Conservation (phyloP, 2,329 filamentous ascomycete genomes). For the Tympanopsis confertula region DNA sequence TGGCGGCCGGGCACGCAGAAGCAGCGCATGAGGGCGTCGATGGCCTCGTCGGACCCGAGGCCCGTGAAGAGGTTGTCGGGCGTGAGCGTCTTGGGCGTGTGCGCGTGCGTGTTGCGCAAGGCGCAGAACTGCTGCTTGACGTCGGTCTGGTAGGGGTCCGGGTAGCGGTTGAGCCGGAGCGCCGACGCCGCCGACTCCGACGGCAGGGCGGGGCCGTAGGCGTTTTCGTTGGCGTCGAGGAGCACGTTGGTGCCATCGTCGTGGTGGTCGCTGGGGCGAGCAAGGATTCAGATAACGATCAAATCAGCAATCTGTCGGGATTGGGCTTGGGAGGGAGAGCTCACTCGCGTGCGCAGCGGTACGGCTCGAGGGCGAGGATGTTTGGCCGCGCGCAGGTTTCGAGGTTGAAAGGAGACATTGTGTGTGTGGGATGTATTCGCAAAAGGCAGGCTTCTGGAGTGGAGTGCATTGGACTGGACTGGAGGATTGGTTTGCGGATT, state of each 20-base stretch:
- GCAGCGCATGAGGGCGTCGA: slow-evolving; percentile 83
- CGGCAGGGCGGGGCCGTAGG: slow-evolving; percentile 71
- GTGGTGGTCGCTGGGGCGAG: slow-evolving; percentile 79
- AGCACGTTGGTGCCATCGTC: slow-evolving; percentile 93
- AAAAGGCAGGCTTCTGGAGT: no score
- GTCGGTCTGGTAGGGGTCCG: slow-evolving; percentile 82
- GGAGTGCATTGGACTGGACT: no score
- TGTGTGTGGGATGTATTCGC: no score
- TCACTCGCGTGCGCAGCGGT: slow-evolving; percentile 73
- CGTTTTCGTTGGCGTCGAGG: slow-evolving; percentile 96
- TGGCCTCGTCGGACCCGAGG: slow-evolving; percentile 91
- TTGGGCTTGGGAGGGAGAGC: slow-evolving; percentile 16
- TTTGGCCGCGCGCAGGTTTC: slow-evolving; percentile 66
- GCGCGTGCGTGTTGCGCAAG: slow-evolving; percentile 73
- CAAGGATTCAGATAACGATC: background rate
- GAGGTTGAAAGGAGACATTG: slow-evolving; percentile 58
- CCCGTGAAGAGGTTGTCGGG: slow-evolving; percentile 86
- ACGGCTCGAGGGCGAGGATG: slow-evolving; percentile 65
- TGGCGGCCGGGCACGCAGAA: slow-evolving; percentile 83
- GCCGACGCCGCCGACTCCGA: slow-evolving; percentile 39
- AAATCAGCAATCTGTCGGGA: background rate
- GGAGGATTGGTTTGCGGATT: no score
- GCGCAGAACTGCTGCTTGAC: slow-evolving; percentile 80
- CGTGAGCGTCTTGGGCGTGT: slow-evolving; percentile 62
- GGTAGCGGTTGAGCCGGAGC: slow-evolving; percentile 80